phyloP scores from a whole-genome alignment of 345 rosid genomes.

The Combretum micranthum region DNA sequence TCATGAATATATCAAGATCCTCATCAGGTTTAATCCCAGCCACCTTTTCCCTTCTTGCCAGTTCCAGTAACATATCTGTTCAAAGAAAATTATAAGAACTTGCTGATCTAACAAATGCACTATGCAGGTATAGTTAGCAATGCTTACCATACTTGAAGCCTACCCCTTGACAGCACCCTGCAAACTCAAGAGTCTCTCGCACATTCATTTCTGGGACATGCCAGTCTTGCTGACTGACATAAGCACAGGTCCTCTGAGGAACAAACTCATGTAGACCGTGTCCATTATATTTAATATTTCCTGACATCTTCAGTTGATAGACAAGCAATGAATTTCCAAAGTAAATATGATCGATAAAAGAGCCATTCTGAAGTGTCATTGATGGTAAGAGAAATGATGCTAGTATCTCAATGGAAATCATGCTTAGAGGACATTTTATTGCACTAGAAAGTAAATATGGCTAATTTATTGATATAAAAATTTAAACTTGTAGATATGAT shows the following conservation, averaged over 20 bases:
- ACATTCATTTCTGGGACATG: conserved; percentile 98
- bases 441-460: too few relatives aligned
- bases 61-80: conserved; percentile 87
- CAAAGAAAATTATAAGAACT: not conserved
- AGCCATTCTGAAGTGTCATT: too few relatives aligned
- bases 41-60: conserved; percentile 86
- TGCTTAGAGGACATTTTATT: too few relatives aligned
- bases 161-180: conserved; percentile 94
- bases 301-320: conserved; percentile 49
- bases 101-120: not conserved
- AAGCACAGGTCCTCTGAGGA: conserved; percentile 85
- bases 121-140: not conserved
- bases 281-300: conserved; percentile 77
- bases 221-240: conserved; percentile 94
- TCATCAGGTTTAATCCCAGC: conserved; percentile 94
- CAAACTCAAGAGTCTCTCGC: conserved; percentile 77
- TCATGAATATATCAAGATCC: conserved; percentile 98
- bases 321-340: conserved; percentile 6
- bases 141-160: conserved; percentile 87
- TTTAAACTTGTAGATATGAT: too few relatives aligned
- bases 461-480: too few relatives aligned
- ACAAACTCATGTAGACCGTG: conserved; percentile 70
- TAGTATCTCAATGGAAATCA: too few relatives aligned
- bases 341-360: conserved; percentile 2
- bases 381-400: too few relatives aligned